phyloP scores from a whole-genome alignment of 179 eudicot genomes.

The Heliamphora pulchella region DNA sequence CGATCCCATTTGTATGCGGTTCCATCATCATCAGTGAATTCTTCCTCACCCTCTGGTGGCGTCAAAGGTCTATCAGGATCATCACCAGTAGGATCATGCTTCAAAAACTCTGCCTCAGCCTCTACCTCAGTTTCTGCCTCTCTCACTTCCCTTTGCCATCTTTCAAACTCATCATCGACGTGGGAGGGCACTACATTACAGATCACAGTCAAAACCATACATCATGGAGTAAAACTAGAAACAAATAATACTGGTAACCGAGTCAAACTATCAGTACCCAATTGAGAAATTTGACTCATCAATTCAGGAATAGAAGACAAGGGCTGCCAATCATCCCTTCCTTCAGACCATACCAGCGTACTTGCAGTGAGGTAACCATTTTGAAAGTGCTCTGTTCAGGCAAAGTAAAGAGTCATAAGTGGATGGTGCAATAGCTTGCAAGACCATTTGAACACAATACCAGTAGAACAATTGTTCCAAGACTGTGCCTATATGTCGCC shows the following conservation, averaged over 20 bases:
- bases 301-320: constrained; percentile 63
- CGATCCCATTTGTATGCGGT: constrained; percentile 88
- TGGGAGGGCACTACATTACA: constrained; percentile 42
- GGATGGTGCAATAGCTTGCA: constrained; percentile 33
- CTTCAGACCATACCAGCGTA: constrained; percentile 82
- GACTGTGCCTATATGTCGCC: constrained; percentile 27
- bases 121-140: constrained; percentile 56
- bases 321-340: constrained; percentile 82
- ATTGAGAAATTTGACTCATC: constrained; percentile 32
- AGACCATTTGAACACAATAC: constrained; percentile 33
- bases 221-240: constrained; percentile 10
- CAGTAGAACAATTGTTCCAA: constrained; percentile 28
- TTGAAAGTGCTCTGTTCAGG: constrained; percentile 70
- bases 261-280: constrained; percentile 33
- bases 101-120: constrained; percentile 29
- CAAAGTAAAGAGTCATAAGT: constrained; percentile 49
- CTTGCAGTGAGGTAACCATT: constrained; percentile 62
- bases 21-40: constrained; percentile 95
- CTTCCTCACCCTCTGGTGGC: constrained; percentile 93
- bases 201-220: constrained; percentile 13
- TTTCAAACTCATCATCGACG: constrained; percentile 67
- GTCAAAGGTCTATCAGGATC: constrained; percentile 68
- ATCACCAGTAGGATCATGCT: constrained; percentile 28
- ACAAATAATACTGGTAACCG: constrained; percentile 18
- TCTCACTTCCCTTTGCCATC: constrained; percentile 77